Percentiles rank a stretch among this genome's conserved stretches.
phyloP scores from a whole-genome alignment of 2,329 filamentous ascomycete species.

The Trichophyton verrucosum region DNA sequence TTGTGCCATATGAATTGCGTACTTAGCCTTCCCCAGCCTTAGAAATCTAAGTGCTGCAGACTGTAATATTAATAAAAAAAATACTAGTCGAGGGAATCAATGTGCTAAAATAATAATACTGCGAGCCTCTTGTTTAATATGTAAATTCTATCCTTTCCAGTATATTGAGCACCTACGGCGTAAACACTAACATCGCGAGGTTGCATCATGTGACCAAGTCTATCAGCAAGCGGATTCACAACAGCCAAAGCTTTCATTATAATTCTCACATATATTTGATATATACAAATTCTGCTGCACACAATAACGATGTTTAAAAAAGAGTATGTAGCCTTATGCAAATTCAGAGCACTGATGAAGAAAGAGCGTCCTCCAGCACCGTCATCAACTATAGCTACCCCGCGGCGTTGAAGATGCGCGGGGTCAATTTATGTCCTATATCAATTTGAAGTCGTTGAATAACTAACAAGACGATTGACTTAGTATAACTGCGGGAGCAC shows the following conservation, averaged over 20 bases:
- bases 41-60: not conserved
- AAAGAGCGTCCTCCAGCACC: not conserved
- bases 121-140: not conserved
- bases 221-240: not conserved
- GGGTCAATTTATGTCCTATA: not conserved
- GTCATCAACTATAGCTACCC: not conserved
- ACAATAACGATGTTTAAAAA: slow-evolving; percentile 73
- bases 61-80: not conserved
- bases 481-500: slow-evolving; percentile 12
- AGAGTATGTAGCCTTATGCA: slow-evolving; percentile 47
- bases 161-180: not conserved
- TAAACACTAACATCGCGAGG: not conserved
- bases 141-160: not conserved
- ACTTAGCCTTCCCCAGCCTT: not conserved
- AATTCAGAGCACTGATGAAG: not conserved
- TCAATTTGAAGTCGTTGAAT: not conserved
- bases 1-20: not conserved
- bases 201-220: not conserved
- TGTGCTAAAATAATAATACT: not conserved
- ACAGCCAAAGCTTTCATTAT: not conserved
- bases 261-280: not conserved
- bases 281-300: not conserved
- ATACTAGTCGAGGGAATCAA: not conserved
- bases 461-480: slow-evolving; percentile 7
- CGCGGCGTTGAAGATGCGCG: not conserved